These are phyloP conservation scores for Saccharomycopsis microspora DNA, from an alignment of 805 yeast species.

Conservation along the genomic window DNA sequence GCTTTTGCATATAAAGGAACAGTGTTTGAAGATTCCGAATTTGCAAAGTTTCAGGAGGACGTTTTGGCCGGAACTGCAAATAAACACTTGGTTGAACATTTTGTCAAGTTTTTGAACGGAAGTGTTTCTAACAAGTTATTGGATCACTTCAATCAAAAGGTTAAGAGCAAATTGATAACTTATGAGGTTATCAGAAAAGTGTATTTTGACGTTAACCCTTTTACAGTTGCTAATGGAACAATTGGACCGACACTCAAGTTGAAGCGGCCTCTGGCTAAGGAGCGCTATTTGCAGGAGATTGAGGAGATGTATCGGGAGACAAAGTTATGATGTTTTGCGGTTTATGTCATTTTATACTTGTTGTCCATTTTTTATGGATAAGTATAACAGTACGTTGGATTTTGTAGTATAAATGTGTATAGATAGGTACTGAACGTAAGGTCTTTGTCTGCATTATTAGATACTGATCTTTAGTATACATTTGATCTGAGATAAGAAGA, in stretches of 20 bases:
- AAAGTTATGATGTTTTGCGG: slow-evolving; percentile 20
- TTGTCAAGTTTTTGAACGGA: slow-evolving; percentile 2
- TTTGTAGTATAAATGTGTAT: too few species aligned
- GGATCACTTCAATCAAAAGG: slow-evolving; percentile 20
- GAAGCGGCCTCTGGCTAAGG: slow-evolving; percentile 43
- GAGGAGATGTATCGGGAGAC: slow-evolving; percentile 31
- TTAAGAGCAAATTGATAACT: slow-evolving; percentile 28
- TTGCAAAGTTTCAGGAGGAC: background rate
- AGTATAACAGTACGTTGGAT: too few species aligned
- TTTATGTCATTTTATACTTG: background rate
- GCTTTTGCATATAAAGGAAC: background rate
- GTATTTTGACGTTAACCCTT: slow-evolving; percentile 37
- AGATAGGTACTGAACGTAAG: too few species aligned
- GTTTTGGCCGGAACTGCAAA: background rate
- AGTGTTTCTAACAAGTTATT: slow-evolving; percentile 29
- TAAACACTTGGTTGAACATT: background rate
- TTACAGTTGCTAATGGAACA: slow-evolving; percentile 38
- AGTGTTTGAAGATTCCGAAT: background rate
- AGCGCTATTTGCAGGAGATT: slow-evolving; percentile 28
- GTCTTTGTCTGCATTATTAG: too few species aligned
- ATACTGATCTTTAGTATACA: too few species aligned
- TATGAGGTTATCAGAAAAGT: slow-evolving; percentile 43
- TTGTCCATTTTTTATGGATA: background rate
- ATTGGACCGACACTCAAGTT: slow-evolving; percentile 49
- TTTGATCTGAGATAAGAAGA: too few species aligned